Evolutionary conservation across 345 rosid species (phyloP), one percentile per base, ranked within the genome.

Genomic region (Diplotaxis tenuifolia): DNA sequence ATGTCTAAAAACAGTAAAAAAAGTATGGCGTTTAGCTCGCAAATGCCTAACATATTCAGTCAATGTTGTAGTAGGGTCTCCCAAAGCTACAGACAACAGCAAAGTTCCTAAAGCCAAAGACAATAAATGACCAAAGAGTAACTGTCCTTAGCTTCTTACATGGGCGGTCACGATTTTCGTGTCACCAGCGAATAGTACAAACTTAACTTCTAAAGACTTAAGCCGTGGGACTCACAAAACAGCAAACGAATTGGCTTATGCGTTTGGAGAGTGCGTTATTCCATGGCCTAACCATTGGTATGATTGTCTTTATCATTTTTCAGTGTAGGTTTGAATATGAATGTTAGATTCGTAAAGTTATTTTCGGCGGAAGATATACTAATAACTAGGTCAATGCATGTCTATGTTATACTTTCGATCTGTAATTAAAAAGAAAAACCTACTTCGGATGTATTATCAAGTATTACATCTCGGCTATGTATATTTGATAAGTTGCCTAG

Each of bases 71-170:
- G 64, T 59, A 59, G 49, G 61, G 53, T 47, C 34, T 59, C 64
- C 42, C 23, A 59, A 29, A 29, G 64, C 64, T 59, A 59, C 22
- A 59, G 22, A 9, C 63, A 59, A 28, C 63, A 59, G 29, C 63
- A 59, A 59, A 59, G 14, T 29, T 29, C 14, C 63, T 22, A 59
- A 15, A 59, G 40, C 63, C 16, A 29, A 32, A 31, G 64, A 59
- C 23, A 59, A 59, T 25, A 25, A 27, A 53, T 53, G 3, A 20
- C 27, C 34, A 56, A 56, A 42, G 49, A 42, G 49, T 42, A 42
- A 42, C 49, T 42, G 49, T 42, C 49, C 49, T 12, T 40, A 40
- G 7, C 0, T 40, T 40, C 49, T 40, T 42, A 42, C 49, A 42
- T 14, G 28, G 28, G 28, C 28, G 28, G 1, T 25, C 28, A 25